Conservation (phyloP, 2,329 filamentous ascomycete species). For the Diaporthe ilicicola region DNA sequence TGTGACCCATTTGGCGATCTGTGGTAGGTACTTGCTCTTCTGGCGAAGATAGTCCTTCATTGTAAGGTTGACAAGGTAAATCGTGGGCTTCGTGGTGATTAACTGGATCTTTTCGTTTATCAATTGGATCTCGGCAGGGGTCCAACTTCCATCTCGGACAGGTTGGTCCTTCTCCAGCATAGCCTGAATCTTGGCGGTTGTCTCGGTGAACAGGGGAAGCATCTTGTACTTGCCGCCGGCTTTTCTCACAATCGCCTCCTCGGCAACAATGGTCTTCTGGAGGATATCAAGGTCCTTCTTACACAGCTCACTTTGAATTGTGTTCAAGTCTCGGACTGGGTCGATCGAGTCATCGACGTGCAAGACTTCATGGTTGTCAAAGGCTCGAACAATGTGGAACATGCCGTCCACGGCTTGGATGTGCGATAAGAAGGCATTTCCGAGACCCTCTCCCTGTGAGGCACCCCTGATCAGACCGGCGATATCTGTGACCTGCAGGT, state of each 20-base stretch:
- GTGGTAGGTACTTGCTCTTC: constrained; percentile 55
- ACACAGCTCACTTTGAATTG: constrained; percentile 50
- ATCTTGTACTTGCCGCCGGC: constrained; percentile 56
- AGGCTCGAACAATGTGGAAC: constrained; percentile 55
- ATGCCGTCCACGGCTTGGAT: constrained; percentile 57
- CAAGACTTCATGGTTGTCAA: constrained; percentile 54
- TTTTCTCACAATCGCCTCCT: constrained; percentile 50
- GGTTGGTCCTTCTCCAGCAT: constrained; percentile 51
- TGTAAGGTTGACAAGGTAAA: constrained; percentile 55
- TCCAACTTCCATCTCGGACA: constrained; percentile 53
- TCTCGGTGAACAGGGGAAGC: constrained; percentile 54
- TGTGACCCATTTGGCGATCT: constrained; percentile 55
- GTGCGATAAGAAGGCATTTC: constrained; percentile 55
- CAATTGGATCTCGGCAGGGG: constrained; percentile 51
- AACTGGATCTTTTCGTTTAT: constrained; percentile 56
- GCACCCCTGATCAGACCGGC: constrained; percentile 55
- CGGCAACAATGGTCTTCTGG: constrained; percentile 48
- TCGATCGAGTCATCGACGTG: constrained; percentile 57
- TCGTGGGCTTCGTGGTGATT: constrained; percentile 55
- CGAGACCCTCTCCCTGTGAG: constrained; percentile 52
- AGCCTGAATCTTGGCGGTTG: constrained; percentile 50
- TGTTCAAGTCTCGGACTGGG: constrained; percentile 52
- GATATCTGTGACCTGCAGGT: constrained; percentile 55
- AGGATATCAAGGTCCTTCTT: constrained; percentile 55
- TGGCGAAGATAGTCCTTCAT: constrained; percentile 58